Evolutionary conservation across 1,284 basidiomycete genomes (phyloP), one percentile per base, ranked within the genome.

Genomic region (Apiotrichum mycotoxinovorans): DNA sequence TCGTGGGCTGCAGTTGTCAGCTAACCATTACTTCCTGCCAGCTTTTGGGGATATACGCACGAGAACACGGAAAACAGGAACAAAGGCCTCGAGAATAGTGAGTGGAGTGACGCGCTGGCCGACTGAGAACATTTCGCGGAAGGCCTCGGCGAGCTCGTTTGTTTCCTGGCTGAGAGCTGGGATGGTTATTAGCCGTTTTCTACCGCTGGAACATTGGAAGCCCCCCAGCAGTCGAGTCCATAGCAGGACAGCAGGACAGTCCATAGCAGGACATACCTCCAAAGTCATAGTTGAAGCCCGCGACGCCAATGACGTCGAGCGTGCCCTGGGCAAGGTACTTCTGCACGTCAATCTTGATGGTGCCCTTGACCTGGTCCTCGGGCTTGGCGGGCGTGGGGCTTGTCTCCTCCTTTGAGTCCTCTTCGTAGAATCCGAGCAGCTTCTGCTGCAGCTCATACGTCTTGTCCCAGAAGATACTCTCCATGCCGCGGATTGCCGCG

Each of bases 231-330:
- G n/a, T 5, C 5, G 7, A 30, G 30, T 30, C 30, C 7, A n/a
- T 14, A 40, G 37, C 17, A n/a, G 10, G 3, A 22, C 56, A 30
- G n/a, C n/a, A n/a, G n/a, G 30, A 30, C 30, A 30, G 30, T 30
- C 30, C 7, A n/a, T 14, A 40, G 37, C 17, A n/a, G 10, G 3
- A 22, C 56, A 30, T 33, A 52, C 56, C 44, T 0, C 30, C 26
- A 70, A 86, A 84, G 8, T 74, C 61, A 71, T 86, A 86, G 27
- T 81, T 83, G 62, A 86, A 86, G 15, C 84, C 84, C 27, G 86
- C 84, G 40, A 83, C 77, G 10, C 85, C 85, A 52, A 89, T 86
- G 50, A 85, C 80, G 63, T 87, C 87, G 12, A 87, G 78, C 2
- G 84, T 84, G 17, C 84, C 81, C 22, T 82, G 80, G 2, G 79